Base-by-base conservation (phyloP, 441 rosid species). In the Pelargonium citronellum region DNA sequence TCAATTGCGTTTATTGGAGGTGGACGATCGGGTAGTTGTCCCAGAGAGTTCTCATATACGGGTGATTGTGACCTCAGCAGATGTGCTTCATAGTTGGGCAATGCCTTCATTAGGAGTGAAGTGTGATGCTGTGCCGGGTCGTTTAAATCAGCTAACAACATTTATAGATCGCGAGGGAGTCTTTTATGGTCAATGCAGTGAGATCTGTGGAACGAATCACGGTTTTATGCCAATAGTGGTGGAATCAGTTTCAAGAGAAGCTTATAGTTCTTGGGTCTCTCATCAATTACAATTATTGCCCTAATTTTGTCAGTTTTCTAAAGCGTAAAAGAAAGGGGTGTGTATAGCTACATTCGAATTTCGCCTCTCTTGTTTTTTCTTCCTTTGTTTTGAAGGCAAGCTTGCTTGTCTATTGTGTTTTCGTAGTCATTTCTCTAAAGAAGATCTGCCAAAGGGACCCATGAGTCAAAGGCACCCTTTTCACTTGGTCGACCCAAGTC, bases 21-120 rank as follows among this genome's bases (percentile, higher is more conserved):
- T 43, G 46, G 46, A 43, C 46, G 2, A 43, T 9, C 11, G 46
- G 12, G 19, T 6, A 16, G 22, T 16, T 55, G 8, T 55, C 0
- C 61, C 22, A 16, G 61, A 5, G 3, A 55, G 19, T 4, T 15
- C 8, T 15, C 20, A 55, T 55, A 15, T 55, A 16, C 2, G 10
- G 20, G 2, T 15, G 22, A 55, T 55, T 5, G 22, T 55, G 9
- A 55, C 61, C 2, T 15, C 60, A 17, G 22, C 22, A 0, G 27
- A 58, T 17, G 63, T 58, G 22, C 27, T 58, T 19, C 27, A 58
- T 58, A 58, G 63, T 19, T 58, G 63, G 63, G 12, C 27, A 8
- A 24, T 58, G 30, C 63, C 64, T 58, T 19, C 64, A 8, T 58
- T 58, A 19, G 64, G 30, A 9, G 64, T 58, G n/a, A 58, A 58